Evolutionary conservation across 2,329 filamentous ascomycete species (phyloP), one percentile per base, ranked within the genome.

Genomic region (Aspergillus oerlinghausenensis): DNA sequence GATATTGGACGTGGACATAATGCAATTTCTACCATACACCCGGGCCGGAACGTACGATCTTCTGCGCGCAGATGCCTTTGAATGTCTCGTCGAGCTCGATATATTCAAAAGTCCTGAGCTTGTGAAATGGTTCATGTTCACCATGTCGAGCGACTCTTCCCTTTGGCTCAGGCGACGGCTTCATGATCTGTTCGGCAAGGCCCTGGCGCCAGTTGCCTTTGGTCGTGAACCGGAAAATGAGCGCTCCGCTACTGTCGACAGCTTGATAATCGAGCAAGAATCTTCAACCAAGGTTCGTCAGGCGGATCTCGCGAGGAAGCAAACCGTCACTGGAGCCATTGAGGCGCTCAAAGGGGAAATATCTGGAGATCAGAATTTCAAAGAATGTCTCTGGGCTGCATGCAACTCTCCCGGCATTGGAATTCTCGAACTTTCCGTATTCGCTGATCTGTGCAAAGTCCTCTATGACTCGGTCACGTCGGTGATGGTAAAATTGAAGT

Each of bases 21-120:
- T 80, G 49, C 83, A 85, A 53, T 84, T 87, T 57, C 65, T 87
- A 56, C 82, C 84, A 52, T 88, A 87, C 63, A 84, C 84, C 1
- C 76, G 82, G 52, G 73, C 79, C 21, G 82, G 81, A 25, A 86
- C 85, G 21, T 83, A 82, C 54, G 82, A 85, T 50, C 78, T 82
- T 55, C 80, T 88, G 26, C 82, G 85, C 4, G 61, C 86, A 19
- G 78, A 81, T 54, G 84, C 84, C 2, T 86, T 86, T 69, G 73
- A 79, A 25, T 83, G 81, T 58, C 73, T 88, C 1, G 74, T 83
- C 29, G 79, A 83, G 19, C 73, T 85, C 9, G 82, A 82, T 51
- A 72, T 84, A 54, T 78, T 82, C 40, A 76, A 76, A 40, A 75
- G 77, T 49, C 74, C 80, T 10, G 74, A 77, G 9, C 73, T 87